These are phyloP conservation scores for Misopates orontium DNA, from an alignment of 257 asterid genomes.

Conservation along the genomic window DNA sequence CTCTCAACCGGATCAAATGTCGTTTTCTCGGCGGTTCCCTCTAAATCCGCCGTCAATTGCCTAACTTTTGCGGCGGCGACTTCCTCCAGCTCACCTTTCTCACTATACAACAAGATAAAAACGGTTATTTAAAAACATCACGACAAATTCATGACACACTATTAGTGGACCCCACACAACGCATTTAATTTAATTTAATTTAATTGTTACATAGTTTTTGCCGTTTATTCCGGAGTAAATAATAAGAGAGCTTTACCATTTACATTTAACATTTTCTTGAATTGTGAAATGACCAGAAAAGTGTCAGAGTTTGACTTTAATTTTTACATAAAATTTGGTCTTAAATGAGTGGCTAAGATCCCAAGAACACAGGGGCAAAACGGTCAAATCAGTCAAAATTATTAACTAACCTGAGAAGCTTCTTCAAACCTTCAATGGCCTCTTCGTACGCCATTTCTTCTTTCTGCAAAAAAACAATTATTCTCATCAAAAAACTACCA, in stretches of 20 bases:
- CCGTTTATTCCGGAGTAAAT: slow-evolving; percentile 20
- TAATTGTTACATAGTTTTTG: neutral
- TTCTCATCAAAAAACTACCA: neutral
- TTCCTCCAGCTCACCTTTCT: slow-evolving; percentile 57
- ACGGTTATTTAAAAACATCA: neutral
- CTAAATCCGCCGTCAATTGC: slow-evolving; percentile 68
- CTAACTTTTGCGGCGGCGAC: slow-evolving; percentile 73
- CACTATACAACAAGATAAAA: slow-evolving; percentile 34
- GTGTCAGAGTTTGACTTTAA: slow-evolving; percentile 23
- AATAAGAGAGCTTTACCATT: slow-evolving; percentile 10
- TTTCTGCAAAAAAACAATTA: slow-evolving; percentile 32
- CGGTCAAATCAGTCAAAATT: slow-evolving; percentile 9
- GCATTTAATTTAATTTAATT: neutral
- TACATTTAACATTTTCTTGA: slow-evolving; percentile 21
- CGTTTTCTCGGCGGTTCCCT: slow-evolving; percentile 29
- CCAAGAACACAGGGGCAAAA: slow-evolving; percentile 22
- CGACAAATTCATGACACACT: neutral
- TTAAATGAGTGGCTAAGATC: slow-evolving; percentile 18
- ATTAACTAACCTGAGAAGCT: slow-evolving; percentile 64
- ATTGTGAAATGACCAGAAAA: slow-evolving; percentile 36
- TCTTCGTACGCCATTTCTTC: slow-evolving; percentile 69
- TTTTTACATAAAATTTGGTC: neutral
- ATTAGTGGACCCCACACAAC: slow-evolving; percentile 27
- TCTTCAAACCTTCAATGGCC: slow-evolving; percentile 74
- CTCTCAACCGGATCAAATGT: slow-evolving; percentile 48